Evolutionary conservation across 2,329 filamentous ascomycete species (phyloP), one percentile per base, ranked within the genome.

Genomic region (Alternaria sp.): DNA sequence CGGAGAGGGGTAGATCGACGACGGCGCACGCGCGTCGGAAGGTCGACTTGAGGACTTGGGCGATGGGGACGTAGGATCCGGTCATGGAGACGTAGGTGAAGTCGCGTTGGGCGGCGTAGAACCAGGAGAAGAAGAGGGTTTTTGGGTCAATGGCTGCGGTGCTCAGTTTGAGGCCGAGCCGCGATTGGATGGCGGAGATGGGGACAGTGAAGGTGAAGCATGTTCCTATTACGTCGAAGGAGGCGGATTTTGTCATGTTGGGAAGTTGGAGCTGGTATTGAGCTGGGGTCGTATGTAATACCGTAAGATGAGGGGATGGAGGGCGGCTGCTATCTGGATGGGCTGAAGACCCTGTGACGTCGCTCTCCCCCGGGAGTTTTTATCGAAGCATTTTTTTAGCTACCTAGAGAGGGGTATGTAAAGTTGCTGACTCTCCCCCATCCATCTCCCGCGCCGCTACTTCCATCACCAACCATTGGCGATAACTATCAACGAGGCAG

Each of bases 181-280:
- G 64, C 1, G 48, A 31, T 31, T 66, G 59, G 51, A 71, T 71
- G 40, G 60, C 51, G 34, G 28, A 5, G 21, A 71, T 70, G 40
- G 68, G 68, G 3, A 33, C 56, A 6, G 44, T 26, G 48, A 71
- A 71, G 21, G 58, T 58, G 56, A 70, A 70, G 17, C 68, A 71
- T 6, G 68, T 71, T 34, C 68, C 68, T 40, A 71, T 71, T 6
- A 71, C 66, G 33, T 71, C 68, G 52, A 71, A 71, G 29, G 62
- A 71, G 14, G 64, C 66, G 9, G 68, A 71, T 34, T 50, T 62
- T 6, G 64, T 39, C 68, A 71, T 51, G 5, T 37, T 62, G 13
- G 10, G 3, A 3, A 21, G 8, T 45, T 14, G 24, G 3, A n/a
- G n/a, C 33, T 36, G 39, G 11, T 2, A 31, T 39, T 26, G 48